Evolutionary conservation across 371 early-diverging fungal species (phyloP).

Genomic region (Mucor saturninus): DNA sequence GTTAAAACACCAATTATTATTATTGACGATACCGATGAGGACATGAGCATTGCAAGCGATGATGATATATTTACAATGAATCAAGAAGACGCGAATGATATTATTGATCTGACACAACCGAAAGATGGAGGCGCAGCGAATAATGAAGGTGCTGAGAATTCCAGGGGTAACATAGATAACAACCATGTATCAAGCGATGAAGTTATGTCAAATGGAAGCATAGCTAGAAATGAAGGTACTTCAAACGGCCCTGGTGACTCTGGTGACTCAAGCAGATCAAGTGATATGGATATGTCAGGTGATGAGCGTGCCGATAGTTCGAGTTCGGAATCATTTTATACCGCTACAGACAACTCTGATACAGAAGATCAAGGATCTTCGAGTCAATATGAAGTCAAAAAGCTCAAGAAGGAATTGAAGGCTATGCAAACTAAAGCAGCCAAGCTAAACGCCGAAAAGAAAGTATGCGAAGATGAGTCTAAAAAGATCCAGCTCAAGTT

Average conservation of each 20-base stretch:
- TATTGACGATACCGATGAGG: conserved; percentile 12
- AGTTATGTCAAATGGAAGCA: too few relatives aligned
- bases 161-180: too few relatives aligned
- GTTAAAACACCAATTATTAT: background rate
- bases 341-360: background rate
- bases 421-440: background rate
- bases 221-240: too few relatives aligned
- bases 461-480: background rate
- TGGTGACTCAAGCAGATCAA: background rate
- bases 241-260: too few relatives aligned
- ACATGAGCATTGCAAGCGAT: background rate
- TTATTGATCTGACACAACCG: too few relatives aligned
- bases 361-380: background rate
- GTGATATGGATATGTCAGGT: background rate
- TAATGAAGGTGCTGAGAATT: too few relatives aligned
- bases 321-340: too few relatives aligned
- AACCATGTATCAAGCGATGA: too few relatives aligned
- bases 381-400: background rate
- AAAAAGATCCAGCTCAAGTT: conserved; percentile 22
- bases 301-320: background rate
- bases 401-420: background rate
- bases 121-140: too few relatives aligned
- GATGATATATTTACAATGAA: background rate
- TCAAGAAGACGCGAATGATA: background rate
- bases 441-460: background rate